Conservation (phyloP, 2,329 filamentous ascomycete genomes). For the Microdochium nivale region DNA sequence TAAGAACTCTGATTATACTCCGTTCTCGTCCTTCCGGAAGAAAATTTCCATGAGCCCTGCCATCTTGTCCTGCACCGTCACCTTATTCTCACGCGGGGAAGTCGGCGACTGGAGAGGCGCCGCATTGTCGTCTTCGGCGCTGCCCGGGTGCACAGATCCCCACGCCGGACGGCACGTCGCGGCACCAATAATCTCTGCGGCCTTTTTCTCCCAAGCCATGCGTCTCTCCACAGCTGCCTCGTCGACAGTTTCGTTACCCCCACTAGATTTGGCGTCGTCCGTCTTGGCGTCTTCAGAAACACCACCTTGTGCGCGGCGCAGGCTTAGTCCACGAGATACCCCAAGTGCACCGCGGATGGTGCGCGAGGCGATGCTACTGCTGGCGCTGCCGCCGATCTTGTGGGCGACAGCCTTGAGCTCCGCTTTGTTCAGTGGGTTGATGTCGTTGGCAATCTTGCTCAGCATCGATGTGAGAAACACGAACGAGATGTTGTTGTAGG, state of each 20-base stretch:
- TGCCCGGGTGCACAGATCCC: neutral
- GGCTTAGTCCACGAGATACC: constrained; percentile 1
- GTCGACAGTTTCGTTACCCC: constrained; percentile 23
- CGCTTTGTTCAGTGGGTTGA: constrained; percentile 29
- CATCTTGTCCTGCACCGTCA: constrained; percentile 46
- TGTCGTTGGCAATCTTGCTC: constrained; percentile 38
- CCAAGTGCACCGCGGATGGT: neutral
- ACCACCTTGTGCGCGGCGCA: constrained; percentile 4
- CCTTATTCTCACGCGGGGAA: constrained; percentile 40
- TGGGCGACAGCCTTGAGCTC: constrained; percentile 24
- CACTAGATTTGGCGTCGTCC: constrained; percentile 10
- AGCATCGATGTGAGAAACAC: constrained; percentile 80
- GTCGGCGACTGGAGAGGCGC: neutral
- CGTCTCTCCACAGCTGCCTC: constrained; percentile 44
- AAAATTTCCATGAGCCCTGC: neutral
- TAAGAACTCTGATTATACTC: neutral
- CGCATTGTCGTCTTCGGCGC: constrained; percentile 10
- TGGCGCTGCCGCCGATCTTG: constrained; percentile 9
- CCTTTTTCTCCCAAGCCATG: constrained; percentile 48
- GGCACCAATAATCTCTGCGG: constrained; percentile 57
- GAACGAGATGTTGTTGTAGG: constrained; percentile 81
- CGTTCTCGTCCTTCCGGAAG: neutral
- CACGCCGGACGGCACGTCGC: constrained; percentile 47
- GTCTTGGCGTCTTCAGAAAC: constrained; percentile 4
- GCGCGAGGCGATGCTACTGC: constrained; percentile 8